These are phyloP conservation scores for Zoysia japonica DNA, from an alignment of 176 grass and related monocot genomes.

Conservation along the genomic window DNA sequence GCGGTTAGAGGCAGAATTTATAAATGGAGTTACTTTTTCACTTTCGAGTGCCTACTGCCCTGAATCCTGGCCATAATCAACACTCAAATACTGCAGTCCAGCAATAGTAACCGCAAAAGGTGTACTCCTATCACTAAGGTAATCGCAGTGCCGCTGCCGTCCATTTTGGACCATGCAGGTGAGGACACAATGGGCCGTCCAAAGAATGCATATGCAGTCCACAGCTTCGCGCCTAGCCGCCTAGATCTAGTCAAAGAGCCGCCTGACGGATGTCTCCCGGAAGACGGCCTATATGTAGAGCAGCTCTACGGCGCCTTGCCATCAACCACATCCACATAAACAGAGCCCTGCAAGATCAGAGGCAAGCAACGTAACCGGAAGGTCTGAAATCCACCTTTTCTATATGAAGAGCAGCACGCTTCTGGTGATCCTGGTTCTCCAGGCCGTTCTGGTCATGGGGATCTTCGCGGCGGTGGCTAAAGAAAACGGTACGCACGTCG, in stretches of 20 bases:
- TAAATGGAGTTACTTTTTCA: no score
- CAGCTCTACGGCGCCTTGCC: not conserved
- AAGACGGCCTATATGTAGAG: not conserved
- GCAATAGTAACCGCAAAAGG: not conserved
- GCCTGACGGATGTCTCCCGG: no score
- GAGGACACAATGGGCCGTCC: not conserved
- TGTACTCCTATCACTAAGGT: not conserved
- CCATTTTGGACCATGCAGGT: not conserved
- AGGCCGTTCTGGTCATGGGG: conserved; percentile 33
- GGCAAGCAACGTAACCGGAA: not conserved
- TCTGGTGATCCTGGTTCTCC: conserved; percentile 25
- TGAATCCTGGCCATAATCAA: no score
- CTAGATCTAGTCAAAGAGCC: not conserved
- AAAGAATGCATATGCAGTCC: not conserved
- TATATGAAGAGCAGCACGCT: conserved; percentile 37
- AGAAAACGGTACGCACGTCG: conserved; percentile 2
- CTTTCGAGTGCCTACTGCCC: no score
- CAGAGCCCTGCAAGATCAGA: not conserved
- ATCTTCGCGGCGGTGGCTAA: conserved; percentile 34
- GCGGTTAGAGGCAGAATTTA: no score
- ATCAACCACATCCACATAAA: not conserved
- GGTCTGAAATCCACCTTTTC: not conserved
- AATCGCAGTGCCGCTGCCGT: not conserved
- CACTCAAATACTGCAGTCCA: no score
- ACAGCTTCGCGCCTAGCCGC: not conserved